phyloP scores from a whole-genome alignment of 352 stramenopile species.

The Pythium diclinum region DNA sequence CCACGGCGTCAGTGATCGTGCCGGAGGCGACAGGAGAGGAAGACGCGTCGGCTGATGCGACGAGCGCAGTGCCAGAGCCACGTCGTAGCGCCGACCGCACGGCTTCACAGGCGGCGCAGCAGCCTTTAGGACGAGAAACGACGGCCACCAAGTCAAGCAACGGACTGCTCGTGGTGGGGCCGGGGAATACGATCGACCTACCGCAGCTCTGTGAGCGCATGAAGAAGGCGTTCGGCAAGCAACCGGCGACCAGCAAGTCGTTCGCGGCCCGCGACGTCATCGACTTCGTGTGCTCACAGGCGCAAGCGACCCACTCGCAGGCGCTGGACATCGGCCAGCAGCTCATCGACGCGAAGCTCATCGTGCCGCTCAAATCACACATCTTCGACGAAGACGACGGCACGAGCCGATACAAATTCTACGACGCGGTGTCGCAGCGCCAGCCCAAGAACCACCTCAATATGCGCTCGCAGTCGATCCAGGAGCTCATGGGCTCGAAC shows the following conservation, averaged over 20 bases:
- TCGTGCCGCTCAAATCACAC: conserved; percentile 74
- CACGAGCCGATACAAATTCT: conserved; percentile 58
- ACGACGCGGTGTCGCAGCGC: conserved; percentile 39
- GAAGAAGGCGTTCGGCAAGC: conserved; percentile 65
- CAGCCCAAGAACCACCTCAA: conserved; percentile 68
- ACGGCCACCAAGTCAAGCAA: neutral
- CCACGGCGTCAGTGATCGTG: conserved; percentile 6
- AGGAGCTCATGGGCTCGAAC: conserved; percentile 70
- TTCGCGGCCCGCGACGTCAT: conserved; percentile 67
- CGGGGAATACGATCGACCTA: conserved; percentile 50
- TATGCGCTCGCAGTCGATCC: conserved; percentile 67
- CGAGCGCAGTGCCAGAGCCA: neutral
- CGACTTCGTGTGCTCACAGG: conserved; percentile 57
- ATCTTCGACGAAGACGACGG: conserved; percentile 60
- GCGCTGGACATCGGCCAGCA: conserved; percentile 59
- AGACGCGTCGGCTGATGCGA: neutral
- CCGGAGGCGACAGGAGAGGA: conserved; percentile 13
- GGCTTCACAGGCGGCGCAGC: neutral
- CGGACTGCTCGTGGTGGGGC: conserved; percentile 19
- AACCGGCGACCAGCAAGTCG: conserved; percentile 75
- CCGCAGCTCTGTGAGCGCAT: conserved; percentile 62
- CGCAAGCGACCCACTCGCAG: conserved; percentile 34
- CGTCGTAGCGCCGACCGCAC: neutral
- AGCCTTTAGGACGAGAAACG: neutral
- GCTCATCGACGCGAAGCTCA: conserved; percentile 66